Base-by-base conservation (phyloP, 2,329 filamentous ascomycete species). In the Aureobasidium pullulans region DNA sequence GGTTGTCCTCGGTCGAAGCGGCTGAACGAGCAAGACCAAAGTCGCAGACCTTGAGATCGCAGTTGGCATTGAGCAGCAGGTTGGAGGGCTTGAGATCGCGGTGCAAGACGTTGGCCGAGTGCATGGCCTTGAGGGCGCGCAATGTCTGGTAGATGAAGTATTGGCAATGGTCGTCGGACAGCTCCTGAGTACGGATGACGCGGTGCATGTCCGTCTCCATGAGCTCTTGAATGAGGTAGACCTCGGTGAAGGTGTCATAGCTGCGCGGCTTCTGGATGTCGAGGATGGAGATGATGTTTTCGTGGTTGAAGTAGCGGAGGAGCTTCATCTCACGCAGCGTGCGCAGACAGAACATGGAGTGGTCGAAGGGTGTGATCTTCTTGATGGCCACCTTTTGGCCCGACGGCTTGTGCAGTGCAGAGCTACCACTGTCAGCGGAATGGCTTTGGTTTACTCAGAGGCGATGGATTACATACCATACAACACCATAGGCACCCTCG, bases 151-250 rank as follows among this genome's bases (percentile, higher is more conserved):
- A 99, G 77, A 99, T 99, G 78, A 99, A 99, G 79, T 99, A 99
- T 76, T 99, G 94, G 83, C 94, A 99, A 76, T 99, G 94, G 74
- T 99, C 94, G 75, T 99, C 94, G 39, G 94, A 97, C 47, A 99
- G 84, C 71, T 99, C 94, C 77, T 99, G 94, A 40, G 94, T 99
- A 67, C 94, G 90, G 71, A 99, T 99, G 66, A 99, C 94, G 66
- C 94, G 86, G 76, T 99, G 94, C 94, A 99, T 99, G 71, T 99
- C 94, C 49, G 94, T 99, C 79, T 99, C 94, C 94, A 99, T 99
- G 69, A 99, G 84, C 79, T 96, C 92, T 81, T 97, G 94, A 68
- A 99, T 97, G 67, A 99, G 86, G 74, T 99, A 99, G 63, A 99
- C 94, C 76, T 99, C 94, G 60, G 92, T 92, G 76, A 99, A 99